phyloP scores from a whole-genome alignment of 495 filamentous ascomycete genomes.

The Cairneyella variabilis region DNA sequence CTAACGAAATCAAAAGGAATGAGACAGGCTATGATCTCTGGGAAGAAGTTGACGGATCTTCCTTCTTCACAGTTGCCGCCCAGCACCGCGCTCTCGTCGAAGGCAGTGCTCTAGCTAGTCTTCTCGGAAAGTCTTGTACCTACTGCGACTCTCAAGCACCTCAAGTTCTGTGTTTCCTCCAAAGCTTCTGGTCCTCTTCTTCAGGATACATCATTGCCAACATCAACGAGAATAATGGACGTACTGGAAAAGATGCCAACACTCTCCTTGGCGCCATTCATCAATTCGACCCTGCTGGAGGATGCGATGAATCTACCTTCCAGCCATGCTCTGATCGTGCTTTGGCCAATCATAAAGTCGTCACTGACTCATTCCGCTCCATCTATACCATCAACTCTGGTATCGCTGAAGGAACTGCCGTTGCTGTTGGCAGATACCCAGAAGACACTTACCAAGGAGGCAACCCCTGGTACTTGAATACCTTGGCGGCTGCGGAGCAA shows the following conservation, averaged over 20 bases:
- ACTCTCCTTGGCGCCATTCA: conserved; percentile 43
- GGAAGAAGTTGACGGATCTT: conserved; percentile 52
- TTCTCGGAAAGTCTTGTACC: conserved; percentile 33
- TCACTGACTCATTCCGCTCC: conserved; percentile 44
- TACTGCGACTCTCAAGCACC: conserved; percentile 43
- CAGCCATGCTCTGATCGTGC: conserved; percentile 40
- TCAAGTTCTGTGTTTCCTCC: conserved; percentile 45
- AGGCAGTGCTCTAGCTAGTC: conserved; percentile 27
- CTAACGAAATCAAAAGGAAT: conserved; percentile 31
- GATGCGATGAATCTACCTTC: conserved; percentile 44
- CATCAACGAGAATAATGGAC: conserved; percentile 34
- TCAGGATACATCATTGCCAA: conserved; percentile 41
- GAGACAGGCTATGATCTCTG: conserved; percentile 45
- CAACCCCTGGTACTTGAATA: conserved; percentile 42
- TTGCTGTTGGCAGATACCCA: conserved; percentile 57
- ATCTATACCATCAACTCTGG: conserved; percentile 47
- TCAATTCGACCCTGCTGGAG: conserved; percentile 42
- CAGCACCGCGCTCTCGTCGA: conserved; percentile 42
- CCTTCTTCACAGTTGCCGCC: conserved; percentile 58
- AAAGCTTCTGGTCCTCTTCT: conserved; percentile 40
- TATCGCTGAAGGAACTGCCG: conserved; percentile 39
- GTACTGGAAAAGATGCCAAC: conserved; percentile 45
- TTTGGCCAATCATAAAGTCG: conserved; percentile 46
- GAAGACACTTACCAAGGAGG: conserved; percentile 55
- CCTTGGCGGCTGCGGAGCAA: conserved; percentile 56